A percentile compares a stretch with the other conserved stretches of the same genome.
phyloP scores from a whole-genome alignment of 208 protist species.

The Trypanosoma mega region DNA sequence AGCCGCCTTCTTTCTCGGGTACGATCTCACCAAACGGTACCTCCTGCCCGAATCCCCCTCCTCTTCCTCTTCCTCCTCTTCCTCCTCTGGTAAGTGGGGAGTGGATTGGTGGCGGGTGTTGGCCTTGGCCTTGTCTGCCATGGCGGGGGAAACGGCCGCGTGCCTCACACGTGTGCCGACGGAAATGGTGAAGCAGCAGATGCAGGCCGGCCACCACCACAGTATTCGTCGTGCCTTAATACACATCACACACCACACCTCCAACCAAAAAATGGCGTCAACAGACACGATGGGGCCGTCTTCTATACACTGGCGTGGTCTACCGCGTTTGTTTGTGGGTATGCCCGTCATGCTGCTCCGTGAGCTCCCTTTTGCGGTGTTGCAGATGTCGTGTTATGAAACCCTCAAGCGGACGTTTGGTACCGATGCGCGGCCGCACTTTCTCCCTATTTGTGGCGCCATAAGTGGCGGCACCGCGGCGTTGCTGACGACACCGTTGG shows the following conservation, averaged over 20 bases:
- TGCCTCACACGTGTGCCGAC: slow-evolving; percentile 88
- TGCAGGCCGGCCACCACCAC: slow-evolving; percentile 77
- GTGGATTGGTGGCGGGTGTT: slow-evolving; percentile 7
- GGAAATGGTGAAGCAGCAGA: slow-evolving; percentile 91
- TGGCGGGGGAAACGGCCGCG: slow-evolving; percentile 75
- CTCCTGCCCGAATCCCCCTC: slow-evolving; percentile 25
- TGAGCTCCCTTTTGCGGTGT: slow-evolving; percentile 89
- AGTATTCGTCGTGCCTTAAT: slow-evolving; percentile 34
- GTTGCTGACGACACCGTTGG: slow-evolving; percentile 90
- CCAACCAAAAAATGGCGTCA: too few species aligned
- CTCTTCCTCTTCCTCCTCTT: too few species aligned
- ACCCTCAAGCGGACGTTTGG: slow-evolving; percentile 49
- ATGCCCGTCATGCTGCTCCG: slow-evolving; percentile 87
- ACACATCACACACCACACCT: slow-evolving; percentile 58
- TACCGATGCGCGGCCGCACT: slow-evolving; percentile 30
- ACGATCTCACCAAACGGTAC: slow-evolving; percentile 53
- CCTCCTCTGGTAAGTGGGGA: not conserved
- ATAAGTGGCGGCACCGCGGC: slow-evolving; percentile 81
- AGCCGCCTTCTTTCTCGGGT: slow-evolving; percentile 87
- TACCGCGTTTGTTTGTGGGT: slow-evolving; percentile 70
- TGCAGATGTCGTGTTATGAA: slow-evolving; percentile 94
- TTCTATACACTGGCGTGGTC: slow-evolving; percentile 28
- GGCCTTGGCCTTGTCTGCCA: slow-evolving; percentile 63
- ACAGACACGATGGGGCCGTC: too few species aligned
- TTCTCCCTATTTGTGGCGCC: slow-evolving; percentile 74